These are phyloP conservation scores for Paxillus rubicundulus DNA, from an alignment of 768 basidiomycete species.

Conservation along the genomic window DNA sequence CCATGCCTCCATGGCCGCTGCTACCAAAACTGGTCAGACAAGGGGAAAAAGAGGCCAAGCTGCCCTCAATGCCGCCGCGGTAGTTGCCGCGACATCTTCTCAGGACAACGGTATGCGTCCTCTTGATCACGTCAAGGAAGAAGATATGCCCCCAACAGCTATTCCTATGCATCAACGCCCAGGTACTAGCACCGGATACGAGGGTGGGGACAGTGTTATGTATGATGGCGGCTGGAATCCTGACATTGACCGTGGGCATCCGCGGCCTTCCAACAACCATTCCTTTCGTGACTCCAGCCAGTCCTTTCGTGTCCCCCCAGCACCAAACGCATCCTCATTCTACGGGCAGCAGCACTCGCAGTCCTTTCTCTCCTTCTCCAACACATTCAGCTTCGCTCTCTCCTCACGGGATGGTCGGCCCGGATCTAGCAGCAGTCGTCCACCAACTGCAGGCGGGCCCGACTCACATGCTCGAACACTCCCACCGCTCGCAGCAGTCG, in stretches of 20 bases:
- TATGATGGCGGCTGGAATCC: constrained; percentile 36
- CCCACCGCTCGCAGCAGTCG: constrained; percentile 74
- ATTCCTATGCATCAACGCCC: constrained; percentile 51
- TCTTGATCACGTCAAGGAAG: constrained; percentile 40
- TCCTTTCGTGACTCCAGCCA: constrained; percentile 80
- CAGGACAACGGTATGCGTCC: constrained; percentile 19
- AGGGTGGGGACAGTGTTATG: constrained; percentile 40
- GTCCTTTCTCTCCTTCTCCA: constrained; percentile 67
- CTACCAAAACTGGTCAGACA: constrained; percentile 38
- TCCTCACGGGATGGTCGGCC: constrained; percentile 40
- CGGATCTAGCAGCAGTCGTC: constrained; percentile 49
- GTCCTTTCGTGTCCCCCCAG: constrained; percentile 72
- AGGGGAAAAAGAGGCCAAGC: constrained; percentile 40
- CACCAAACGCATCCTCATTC: constrained; percentile 40
- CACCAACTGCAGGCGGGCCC: constrained; percentile 51
- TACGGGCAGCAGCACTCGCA: constrained; percentile 47
- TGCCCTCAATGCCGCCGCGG: constrained; percentile 15
- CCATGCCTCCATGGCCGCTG: constrained; percentile 75
- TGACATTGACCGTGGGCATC: constrained; percentile 37
- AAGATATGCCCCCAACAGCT: constrained; percentile 32
- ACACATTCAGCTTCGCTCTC: constrained; percentile 46
- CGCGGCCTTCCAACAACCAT: constrained; percentile 46
- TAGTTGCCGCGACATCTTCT: constrained; percentile 12
- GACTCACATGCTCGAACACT: constrained; percentile 48
- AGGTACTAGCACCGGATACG: constrained; percentile 74